phyloP scores from a whole-genome alignment of 139 green algal genomes.

The Chlamydomonas schloesseri region DNA sequence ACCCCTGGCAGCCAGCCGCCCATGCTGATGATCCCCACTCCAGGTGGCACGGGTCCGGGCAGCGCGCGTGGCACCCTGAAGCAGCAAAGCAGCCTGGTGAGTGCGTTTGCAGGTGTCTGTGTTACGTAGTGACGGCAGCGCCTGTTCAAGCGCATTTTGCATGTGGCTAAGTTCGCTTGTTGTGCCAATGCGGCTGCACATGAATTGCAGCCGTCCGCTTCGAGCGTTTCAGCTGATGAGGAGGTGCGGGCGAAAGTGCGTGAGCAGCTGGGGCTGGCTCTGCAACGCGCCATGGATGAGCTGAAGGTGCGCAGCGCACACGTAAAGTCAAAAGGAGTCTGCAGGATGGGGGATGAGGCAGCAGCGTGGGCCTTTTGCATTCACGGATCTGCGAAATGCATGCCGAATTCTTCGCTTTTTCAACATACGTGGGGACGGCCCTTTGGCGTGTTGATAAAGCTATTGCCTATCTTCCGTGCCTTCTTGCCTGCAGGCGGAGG shows the following conservation, averaged over 20 bases:
- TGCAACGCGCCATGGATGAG: conserved; percentile 44
- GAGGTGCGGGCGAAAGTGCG: conserved; percentile 52
- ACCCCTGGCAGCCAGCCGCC: conserved; percentile 7
- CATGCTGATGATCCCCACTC: conserved; percentile 39
- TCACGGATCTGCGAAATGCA: too few species aligned
- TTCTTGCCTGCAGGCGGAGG: conserved; percentile 13
- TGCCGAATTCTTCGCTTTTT: too few species aligned
- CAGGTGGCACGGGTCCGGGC: neutral
- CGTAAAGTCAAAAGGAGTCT: too few species aligned
- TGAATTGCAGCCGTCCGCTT: neutral
- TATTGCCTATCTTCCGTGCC: too few species aligned
- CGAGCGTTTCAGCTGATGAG: conserved; percentile 33
- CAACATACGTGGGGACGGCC: too few species aligned
- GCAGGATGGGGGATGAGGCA: too few species aligned
- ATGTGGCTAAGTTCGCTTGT: too few species aligned
- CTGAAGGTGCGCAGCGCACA: conserved; percentile 4
- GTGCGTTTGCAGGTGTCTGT: neutral
- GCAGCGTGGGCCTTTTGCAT: too few species aligned
- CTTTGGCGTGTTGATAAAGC: too few species aligned
- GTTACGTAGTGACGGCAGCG: too few species aligned
- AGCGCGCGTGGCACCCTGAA: neutral
- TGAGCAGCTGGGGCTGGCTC: conserved; percentile 18
- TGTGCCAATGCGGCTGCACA: too few species aligned
- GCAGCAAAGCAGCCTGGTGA: conserved; percentile 30
- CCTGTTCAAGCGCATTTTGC: too few species aligned